Percentiles rank a stretch among this genome's conserved stretches.
Conservation (phyloP, 345 rosid genomes). For the Litchi chinensis region DNA sequence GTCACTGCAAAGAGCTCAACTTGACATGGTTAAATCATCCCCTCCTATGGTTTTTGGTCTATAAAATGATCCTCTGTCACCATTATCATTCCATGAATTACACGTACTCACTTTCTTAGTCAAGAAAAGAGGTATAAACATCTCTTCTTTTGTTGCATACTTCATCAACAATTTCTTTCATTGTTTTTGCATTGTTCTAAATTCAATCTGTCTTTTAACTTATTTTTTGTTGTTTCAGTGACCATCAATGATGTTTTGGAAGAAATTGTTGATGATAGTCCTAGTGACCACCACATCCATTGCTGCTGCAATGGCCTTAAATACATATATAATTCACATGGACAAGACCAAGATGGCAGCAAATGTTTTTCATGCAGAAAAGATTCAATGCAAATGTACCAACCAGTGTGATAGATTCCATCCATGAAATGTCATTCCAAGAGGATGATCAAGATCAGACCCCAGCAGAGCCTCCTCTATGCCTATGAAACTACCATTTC, state of each 20-base stretch:
- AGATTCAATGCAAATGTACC: constrained; percentile 37
- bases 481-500: constrained; percentile 54
- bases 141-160: not conserved
- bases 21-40: too few relatives aligned
- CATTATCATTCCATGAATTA: not conserved
- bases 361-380: not conserved
- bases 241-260: constrained; percentile 26
- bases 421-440: constrained; percentile 31
- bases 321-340: constrained; percentile 64
- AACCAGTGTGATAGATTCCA: constrained; percentile 35
- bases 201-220: not conserved
- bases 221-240: not conserved
- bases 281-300: constrained; percentile 25
- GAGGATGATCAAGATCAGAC: constrained; percentile 18
- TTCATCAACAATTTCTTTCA: not conserved
- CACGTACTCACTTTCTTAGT: not conserved
- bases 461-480: constrained; percentile 51
- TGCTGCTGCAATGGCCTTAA: constrained; percentile 33
- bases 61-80: too few relatives aligned
- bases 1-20: too few relatives aligned
- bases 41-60: constrained; percentile 1
- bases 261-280: constrained; percentile 27
- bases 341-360: constrained; percentile 44
- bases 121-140: not conserved
- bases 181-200: not conserved